Evolutionary conservation across 2,329 filamentous ascomycete genomes (phyloP), one percentile per base, ranked within the genome.

Genomic region (Xylariaceae sp.): DNA sequence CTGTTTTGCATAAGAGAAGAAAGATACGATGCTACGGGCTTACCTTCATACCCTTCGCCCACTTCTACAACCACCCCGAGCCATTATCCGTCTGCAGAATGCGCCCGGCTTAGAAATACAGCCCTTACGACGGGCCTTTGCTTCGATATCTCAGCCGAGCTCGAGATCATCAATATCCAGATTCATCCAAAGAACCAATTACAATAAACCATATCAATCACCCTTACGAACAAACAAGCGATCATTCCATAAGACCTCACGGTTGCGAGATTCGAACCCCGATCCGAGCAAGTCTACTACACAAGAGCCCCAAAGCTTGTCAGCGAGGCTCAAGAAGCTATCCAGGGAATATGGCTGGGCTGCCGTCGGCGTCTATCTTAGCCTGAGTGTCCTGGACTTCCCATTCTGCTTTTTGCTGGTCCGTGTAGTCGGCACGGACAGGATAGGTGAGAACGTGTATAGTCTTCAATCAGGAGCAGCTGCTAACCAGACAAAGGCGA

Each of bases 321-420:
- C 87, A 2, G 86, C 87, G 62, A 84, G 89, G 23, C 78, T 98
- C 71, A 92, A 88, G 75, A 92, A 91, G 71, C 83, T 99, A 41
- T 92, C 89, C 2, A 87, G 88, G 62, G 94, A 98, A 74, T 99
- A 99, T 74, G 95, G 95, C 36, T 98, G 93, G 92, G 84, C 90
- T 3, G 93, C 93, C 1, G 75, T 97, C 4, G 94, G 92, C n/a
- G 91, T 99, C 12, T 99, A 99, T 74, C 75, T 97, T 9, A 81
- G 81, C 1, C 77, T 99, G 52, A 93, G 90, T 37, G 89, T 90
- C 33, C 77, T 96, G 48, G 95, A 99, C 76, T 96, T 98, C 64
- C 95, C 95, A 0, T 91, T 98, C 72, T 98, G 94, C 77, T 99
- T 96, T 77, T 76, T 96, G 52, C 86, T 95, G 8, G 95, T 99